A percentile compares a stretch with the other conserved stretches of the same genome.
Evolutionary conservation across 257 asterid species (phyloP).

Genomic region (Solanum raphanifolium): DNA sequence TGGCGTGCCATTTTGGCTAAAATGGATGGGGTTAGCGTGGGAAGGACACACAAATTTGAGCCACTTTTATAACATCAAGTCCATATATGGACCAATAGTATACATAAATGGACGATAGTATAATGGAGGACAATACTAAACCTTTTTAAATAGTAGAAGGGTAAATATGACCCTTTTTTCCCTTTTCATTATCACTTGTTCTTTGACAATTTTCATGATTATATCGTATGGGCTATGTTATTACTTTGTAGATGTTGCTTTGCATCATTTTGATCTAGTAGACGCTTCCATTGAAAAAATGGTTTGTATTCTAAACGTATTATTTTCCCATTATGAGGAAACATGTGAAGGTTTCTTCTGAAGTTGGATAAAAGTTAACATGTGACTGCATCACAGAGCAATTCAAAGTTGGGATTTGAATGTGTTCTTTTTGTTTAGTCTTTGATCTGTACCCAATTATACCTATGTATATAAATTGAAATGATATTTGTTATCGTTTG

Average conservation of each 20-base stretch:
- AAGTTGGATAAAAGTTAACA: background rate
- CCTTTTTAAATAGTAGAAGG: background rate
- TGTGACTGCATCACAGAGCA: background rate
- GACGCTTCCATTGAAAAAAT: background rate
- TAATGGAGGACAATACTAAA: background rate
- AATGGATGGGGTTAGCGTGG: background rate
- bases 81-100: background rate
- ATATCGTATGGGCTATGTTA: background rate
- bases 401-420: background rate
- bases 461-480: background rate
- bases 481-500: slow-evolving; percentile 1
- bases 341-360: background rate
- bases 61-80: background rate
- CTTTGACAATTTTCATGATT: background rate
- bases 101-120: background rate
- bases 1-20: background rate
- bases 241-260: background rate
- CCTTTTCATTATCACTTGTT: background rate
- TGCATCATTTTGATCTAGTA: background rate
- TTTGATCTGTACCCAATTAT: background rate
- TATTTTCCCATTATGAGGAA: background rate
- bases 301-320: background rate
- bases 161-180: background rate
- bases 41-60: background rate
- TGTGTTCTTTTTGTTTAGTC: background rate